A percentile compares a stretch with the other conserved stretches of the same genome.
Evolutionary conservation across 371 early-diverging fungal genomes (phyloP).

Genomic region (Rhizopus sp.): DNA sequence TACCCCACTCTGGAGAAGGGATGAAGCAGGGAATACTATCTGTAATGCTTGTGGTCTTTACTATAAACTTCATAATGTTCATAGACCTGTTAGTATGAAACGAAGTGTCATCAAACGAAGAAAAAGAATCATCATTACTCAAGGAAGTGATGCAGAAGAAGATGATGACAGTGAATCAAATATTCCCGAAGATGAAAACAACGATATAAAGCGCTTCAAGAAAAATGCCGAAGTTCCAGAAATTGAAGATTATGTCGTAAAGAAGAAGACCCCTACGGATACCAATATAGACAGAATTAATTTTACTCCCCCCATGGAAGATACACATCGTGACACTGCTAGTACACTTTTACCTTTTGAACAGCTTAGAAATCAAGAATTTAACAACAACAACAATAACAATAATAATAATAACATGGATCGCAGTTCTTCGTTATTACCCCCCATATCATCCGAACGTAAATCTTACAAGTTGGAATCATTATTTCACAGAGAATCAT

Average conservation of each 20-base stretch:
- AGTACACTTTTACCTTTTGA: constrained; percentile 10
- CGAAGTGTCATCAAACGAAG: constrained; percentile 84
- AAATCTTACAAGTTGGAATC: constrained; percentile 31
- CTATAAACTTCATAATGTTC: constrained; percentile 78
- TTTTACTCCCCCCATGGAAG: neutral
- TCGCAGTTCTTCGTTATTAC: constrained; percentile 12
- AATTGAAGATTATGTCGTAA: constrained; percentile 32
- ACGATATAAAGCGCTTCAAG: neutral
- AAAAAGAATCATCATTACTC: constrained; percentile 63
- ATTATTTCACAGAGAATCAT: constrained; percentile 19
- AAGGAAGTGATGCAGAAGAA: constrained; percentile 24
- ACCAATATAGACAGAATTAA: neutral
- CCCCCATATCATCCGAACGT: constrained; percentile 32
- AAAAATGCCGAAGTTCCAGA: constrained; percentile 25
- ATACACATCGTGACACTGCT: constrained; percentile 10
- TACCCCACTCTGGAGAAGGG: constrained; percentile 92
- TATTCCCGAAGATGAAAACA: neutral
- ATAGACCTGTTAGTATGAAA: constrained; percentile 82
- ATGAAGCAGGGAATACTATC: constrained; percentile 74
- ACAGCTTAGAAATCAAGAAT: constrained; percentile 6
- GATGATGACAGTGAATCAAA: constrained; percentile 14
- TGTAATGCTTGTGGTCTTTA: constrained; percentile 93
- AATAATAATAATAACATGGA: neutral
- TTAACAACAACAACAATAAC: constrained; percentile 7
- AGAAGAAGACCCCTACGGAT: constrained; percentile 8